Conservation (phyloP, 768 basidiomycete species). For the Fomitopsis serialis region DNA sequence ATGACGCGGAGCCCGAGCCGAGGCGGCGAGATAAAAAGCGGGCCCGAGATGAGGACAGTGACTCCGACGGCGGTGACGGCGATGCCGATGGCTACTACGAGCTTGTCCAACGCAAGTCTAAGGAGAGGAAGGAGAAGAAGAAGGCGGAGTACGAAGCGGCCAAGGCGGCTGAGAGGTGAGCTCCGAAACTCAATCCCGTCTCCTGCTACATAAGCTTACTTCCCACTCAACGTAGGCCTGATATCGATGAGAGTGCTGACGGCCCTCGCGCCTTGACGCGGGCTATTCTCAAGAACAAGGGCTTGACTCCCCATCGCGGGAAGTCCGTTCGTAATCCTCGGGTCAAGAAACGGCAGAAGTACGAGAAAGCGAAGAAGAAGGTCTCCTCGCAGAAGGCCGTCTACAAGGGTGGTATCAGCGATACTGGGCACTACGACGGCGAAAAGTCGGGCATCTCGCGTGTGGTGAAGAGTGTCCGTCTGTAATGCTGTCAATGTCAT, state of each 20-base stretch:
- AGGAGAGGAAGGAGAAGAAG: conserved; percentile 72
- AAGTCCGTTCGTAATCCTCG: conserved; percentile 94
- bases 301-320: conserved; percentile 84
- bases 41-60: conserved; percentile 34
- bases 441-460: conserved; percentile 92
- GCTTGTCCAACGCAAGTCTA: conserved; percentile 71
- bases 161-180: conserved; percentile 53
- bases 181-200: conserved; percentile 8
- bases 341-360: conserved; percentile 92
- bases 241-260: conserved; percentile 34
- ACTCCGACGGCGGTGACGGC: conserved; percentile 32
- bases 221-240: conserved; percentile 14
- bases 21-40: conserved; percentile 24
- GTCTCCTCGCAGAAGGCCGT: conserved; percentile 84
- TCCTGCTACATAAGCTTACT: conserved; percentile 3
- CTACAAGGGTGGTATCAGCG: conserved; percentile 83
- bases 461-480: conserved; percentile 79
- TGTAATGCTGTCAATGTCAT: conserved; percentile 26
- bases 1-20: conserved; percentile 46
- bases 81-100: conserved; percentile 81
- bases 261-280: conserved; percentile 89
- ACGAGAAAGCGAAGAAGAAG: conserved; percentile 94
- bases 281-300: conserved; percentile 90
- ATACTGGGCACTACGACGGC: conserved; percentile 76
- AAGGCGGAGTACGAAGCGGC: conserved; percentile 75